Evolutionary conservation across 1,139 yeast species (phyloP), one percentile per base, ranked within the genome.

Genomic region (Pichia terricola): DNA sequence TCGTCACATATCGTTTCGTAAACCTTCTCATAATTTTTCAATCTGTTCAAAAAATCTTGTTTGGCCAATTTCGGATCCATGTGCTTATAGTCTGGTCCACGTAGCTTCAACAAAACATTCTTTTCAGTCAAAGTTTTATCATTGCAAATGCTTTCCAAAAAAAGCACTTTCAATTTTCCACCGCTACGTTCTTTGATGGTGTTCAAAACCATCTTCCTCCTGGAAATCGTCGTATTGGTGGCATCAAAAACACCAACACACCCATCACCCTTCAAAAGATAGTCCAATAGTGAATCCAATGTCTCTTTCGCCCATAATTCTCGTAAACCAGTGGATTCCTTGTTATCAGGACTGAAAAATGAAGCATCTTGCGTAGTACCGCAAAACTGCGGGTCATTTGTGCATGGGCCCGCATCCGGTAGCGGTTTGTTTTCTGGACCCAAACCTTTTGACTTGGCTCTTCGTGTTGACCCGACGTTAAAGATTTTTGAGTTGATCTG

Each of bases 241-340:
- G 97, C 97, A 64, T 91, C 98, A 57, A 91, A 81, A 16, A 91
- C 87, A 2, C 96, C 98, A 11, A 89, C 96, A 4, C 89, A 81
- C 2, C 97, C 97, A 32, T 80, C 77, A 0, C 89, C 95, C 28
- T 75, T 72, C 43, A 87, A 63, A 5, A 91, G 75, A 62, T 85
- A 89, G 55, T 87, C 94, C 35, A 91, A 69, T 49, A 91, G 65
- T 57, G 83, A 85, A 49, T 87, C 94, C 47, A 91, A 68, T 0
- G 97, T 91, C 53, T 89, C 96, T 79, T 84, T 81, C 0, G 98
- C 98, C 96, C 97, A 89, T 61, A 82, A 77, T 55, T 91, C 97
- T 49, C 97, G 73, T 42, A 88, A 68, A 30, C 73, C 68, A 11
- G 78, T 78, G 28, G 83, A 78, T 33, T 75, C 68, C 40, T 70